Conservation (phyloP, 441 rosid genomes). For the Brassica hybrid region DNA sequence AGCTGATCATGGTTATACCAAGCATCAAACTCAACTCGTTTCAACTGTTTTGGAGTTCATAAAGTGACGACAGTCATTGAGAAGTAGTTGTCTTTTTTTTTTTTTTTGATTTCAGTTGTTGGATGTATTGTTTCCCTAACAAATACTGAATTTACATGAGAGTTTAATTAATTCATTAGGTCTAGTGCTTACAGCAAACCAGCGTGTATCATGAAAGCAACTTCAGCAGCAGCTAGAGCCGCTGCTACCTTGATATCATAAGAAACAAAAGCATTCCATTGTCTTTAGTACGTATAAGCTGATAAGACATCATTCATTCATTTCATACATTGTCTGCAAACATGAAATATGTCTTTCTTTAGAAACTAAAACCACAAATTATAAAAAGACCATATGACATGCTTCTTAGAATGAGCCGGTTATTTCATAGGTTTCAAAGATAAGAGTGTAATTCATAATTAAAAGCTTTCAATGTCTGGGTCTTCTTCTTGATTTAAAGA, state of each 20-base stretch:
- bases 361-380: background rate
- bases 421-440: background rate
- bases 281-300: background rate
- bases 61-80: background rate
- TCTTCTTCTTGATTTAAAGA: background rate
- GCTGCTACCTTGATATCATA: no score
- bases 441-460: background rate
- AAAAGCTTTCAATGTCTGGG: background rate
- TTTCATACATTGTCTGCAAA: background rate
- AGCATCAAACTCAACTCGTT: slow-evolving; percentile 53
- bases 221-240: no score
- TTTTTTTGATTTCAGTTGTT: no score
- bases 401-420: background rate
- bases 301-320: background rate
- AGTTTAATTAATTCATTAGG: background rate
- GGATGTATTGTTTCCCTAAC: background rate
- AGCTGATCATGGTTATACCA: slow-evolving; percentile 55
- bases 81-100: background rate
- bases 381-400: background rate
- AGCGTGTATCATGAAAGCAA: no score
- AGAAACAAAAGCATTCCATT: no score
- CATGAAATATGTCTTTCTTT: background rate
- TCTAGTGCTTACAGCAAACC: no score
- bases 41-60: slow-evolving; percentile 49
- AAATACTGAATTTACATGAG: background rate